Evolutionary conservation across 495 filamentous ascomycete species (phyloP), one percentile per base, ranked within the genome.

Genomic region (Daldinia decipiens): DNA sequence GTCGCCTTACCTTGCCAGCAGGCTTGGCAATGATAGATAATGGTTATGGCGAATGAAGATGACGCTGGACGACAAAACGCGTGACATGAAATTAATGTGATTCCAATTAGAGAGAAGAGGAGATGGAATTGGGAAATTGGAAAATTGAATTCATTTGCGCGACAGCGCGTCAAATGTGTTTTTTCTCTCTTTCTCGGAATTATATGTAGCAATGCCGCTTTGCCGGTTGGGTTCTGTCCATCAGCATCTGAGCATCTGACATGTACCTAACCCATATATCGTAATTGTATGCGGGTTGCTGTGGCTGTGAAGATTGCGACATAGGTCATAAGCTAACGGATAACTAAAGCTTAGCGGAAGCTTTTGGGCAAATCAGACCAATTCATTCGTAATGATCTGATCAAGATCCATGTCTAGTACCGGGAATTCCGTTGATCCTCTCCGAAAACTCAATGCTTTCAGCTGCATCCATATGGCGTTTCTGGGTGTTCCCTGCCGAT

Each of bases 231-330:
- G 55, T 57, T 70, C 43, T 52, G 4, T 24, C 26, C 31, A 38
- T 56, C 53, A 36, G 31, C 53, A 36, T 56, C 29, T 24, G 17
- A 36, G 31, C 53, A 36, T 56, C 29, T 38, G 31, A 36, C 31
- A 34, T 21, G 31, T 34, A 12, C 8, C 27, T 1, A 34, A 12
- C 8, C 27, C 9, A 34, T 34, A 21, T 39, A 57, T 57, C n/a
- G 9, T 26, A 24, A 12, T 53, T 31, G 12, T 29, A 36, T 8
- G 21, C 21, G 40, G 36, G 27, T 40, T 26, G 8, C 4, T 59
- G 71, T 70, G 71, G 71, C 67, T 70, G 65, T 67, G 58, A 36
- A 36, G 12, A 54, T 21, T 68, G 40, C 31, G 40, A 72, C 65
- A 36, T 34, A 36, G 11, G 70, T 60, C 56, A 65, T 60, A 72